Evolutionary conservation across 305 asterid species (phyloP).

Genomic region (Plantago coronopus): DNA sequence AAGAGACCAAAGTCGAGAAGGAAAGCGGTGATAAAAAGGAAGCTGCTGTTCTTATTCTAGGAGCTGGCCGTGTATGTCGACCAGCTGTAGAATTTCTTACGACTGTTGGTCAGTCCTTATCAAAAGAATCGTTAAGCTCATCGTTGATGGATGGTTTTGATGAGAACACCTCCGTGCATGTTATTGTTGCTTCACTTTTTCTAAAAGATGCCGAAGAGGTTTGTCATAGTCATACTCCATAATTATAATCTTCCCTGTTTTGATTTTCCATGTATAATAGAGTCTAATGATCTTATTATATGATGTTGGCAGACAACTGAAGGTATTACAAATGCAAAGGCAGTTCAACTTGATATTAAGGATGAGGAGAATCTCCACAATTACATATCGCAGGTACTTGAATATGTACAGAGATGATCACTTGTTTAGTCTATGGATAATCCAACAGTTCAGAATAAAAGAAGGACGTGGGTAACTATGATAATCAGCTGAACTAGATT

Average conservation of each 20-base stretch:
- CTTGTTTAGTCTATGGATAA: background rate
- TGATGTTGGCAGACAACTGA: constrained; percentile 47
- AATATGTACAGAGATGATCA: background rate
- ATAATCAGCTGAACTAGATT: too few species aligned
- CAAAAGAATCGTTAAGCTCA: constrained; percentile 45
- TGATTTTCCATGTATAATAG: background rate
- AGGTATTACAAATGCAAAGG: constrained; percentile 70
- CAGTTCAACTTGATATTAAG: constrained; percentile 72
- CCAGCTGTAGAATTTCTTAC: constrained; percentile 90
- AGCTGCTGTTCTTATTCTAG: constrained; percentile 65
- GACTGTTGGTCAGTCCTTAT: constrained; percentile 48
- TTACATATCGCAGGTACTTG: constrained; percentile 54
- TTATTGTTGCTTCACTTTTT: constrained; percentile 81
- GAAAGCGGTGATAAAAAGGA: constrained; percentile 39
- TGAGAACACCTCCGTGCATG: constrained; percentile 51
- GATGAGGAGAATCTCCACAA: constrained; percentile 47
- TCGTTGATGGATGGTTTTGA: constrained; percentile 35
- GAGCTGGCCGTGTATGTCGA: constrained; percentile 96
- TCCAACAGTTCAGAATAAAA: background rate
- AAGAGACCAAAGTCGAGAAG: constrained; percentile 31
- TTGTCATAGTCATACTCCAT: constrained; percentile 26
- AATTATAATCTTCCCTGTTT: background rate
- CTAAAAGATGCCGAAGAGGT: constrained; percentile 94
- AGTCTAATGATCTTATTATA: constrained; percentile 16
- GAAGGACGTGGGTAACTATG: too few species aligned